Evolutionary conservation across 108 stramenopile genomes (phyloP).

Genomic region (Poteriospumella lacustris): DNA sequence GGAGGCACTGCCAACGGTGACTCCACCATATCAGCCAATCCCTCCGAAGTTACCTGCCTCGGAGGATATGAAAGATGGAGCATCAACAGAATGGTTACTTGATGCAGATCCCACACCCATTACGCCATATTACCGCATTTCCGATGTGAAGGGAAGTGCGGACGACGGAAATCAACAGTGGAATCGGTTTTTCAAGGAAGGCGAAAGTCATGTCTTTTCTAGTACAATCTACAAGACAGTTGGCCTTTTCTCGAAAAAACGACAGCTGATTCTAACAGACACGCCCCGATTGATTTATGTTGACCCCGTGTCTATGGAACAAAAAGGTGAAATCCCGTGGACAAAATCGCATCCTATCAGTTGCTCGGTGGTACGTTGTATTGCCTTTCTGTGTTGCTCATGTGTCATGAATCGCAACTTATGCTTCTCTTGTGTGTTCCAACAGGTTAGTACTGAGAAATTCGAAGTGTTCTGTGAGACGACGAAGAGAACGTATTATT

Average conservation of each 20-base stretch:
- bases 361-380: not conserved
- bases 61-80: slow-evolving; percentile 23
- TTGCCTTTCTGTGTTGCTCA: not conserved
- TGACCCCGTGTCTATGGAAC: slow-evolving; percentile 23
- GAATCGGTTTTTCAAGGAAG: not conserved
- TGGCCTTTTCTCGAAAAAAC: slow-evolving; percentile 22
- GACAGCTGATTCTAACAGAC: slow-evolving; percentile 19
- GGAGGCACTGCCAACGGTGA: not conserved
- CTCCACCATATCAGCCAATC: slow-evolving; percentile 10
- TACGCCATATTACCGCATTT: not conserved
- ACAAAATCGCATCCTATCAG: not conserved
- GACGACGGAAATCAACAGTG: not conserved
- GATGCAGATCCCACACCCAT: slow-evolving; percentile 25
- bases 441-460: not conserved
- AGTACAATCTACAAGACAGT: not conserved
- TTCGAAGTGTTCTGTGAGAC: not conserved
- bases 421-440: not conserved
- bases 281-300: slow-evolving; percentile 20
- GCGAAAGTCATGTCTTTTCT: slow-evolving; percentile 17
- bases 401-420: not conserved
- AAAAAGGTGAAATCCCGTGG: slow-evolving; percentile 27
- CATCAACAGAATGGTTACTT: slow-evolving; percentile 1
- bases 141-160: not conserved
- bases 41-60: not conserved
- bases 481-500: not conserved